Evolutionary conservation across 495 filamentous ascomycete genomes (phyloP).

Genomic region (Aspergillus sparsus): DNA sequence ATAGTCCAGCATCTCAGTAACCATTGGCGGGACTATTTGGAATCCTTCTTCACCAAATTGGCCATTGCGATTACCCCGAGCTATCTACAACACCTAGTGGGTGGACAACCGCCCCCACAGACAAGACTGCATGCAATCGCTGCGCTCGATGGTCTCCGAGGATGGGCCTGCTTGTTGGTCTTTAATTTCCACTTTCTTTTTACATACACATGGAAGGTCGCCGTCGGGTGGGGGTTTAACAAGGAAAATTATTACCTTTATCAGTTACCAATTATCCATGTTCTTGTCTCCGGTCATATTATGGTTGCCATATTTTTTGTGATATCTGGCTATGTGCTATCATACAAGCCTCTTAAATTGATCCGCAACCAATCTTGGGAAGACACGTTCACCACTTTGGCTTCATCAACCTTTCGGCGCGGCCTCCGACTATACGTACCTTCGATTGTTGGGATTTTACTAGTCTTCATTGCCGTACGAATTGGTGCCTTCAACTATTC

Average conservation of each 20-base stretch:
- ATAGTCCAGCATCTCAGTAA: conserved; percentile 27
- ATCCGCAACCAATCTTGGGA: conserved; percentile 56
- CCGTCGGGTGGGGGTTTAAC: conserved; percentile 49
- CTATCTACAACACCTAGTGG: conserved; percentile 43
- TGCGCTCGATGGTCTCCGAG: conserved; percentile 52
- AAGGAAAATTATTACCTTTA: conserved; percentile 55
- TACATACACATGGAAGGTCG: conserved; percentile 51
- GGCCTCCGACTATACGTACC: conserved; percentile 64
- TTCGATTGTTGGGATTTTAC: conserved; percentile 54
- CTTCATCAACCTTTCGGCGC: conserved; percentile 66
- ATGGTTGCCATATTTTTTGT: conserved; percentile 78
- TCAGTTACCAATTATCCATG: conserved; percentile 64
- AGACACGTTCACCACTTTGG: conserved; percentile 48
- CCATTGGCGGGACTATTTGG: conserved; percentile 34
- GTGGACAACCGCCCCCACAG: conserved; percentile 33
- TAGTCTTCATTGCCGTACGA: conserved; percentile 56
- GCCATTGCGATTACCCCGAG: conserved; percentile 42
- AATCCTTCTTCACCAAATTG: conserved; percentile 33
- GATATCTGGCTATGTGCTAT: conserved; percentile 68
- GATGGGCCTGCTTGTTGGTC: conserved; percentile 53
- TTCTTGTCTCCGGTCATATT: conserved; percentile 64
- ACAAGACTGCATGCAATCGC: conserved; percentile 46
- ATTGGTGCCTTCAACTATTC: conserved; percentile 52
- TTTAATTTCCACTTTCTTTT: conserved; percentile 58
- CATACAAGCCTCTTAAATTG: conserved; percentile 62